These are phyloP conservation scores for Chaetomium cochliodes DNA, from an alignment of 495 filamentous ascomycete species.

Conservation along the genomic window DNA sequence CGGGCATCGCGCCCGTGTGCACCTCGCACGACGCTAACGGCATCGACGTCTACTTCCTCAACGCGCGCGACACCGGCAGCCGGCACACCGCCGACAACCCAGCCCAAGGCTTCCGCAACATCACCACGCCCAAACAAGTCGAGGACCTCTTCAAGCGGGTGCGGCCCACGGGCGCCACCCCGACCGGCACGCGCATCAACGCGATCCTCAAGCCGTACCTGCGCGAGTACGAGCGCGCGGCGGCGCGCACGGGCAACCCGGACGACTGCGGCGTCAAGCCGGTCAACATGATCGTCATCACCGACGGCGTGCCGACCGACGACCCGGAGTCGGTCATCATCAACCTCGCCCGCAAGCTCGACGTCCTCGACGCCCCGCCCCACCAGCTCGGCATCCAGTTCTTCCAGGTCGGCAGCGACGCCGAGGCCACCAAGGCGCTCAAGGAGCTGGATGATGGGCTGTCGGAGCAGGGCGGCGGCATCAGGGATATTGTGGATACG, in stretches of 20 bases:
- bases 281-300: constrained; percentile 90
- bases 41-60: constrained; percentile 94
- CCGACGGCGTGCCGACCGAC: constrained; percentile 83
- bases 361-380: constrained; percentile 69
- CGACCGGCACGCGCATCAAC: constrained; percentile 70
- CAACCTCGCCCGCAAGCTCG: constrained; percentile 58
- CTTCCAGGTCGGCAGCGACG: constrained; percentile 87
- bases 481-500: constrained; percentile 94
- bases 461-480: constrained; percentile 47
- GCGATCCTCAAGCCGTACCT: constrained; percentile 72
- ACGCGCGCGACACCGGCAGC: constrained; percentile 45
- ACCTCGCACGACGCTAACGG: constrained; percentile 80
- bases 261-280: constrained; percentile 63
- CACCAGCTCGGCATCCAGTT: constrained; percentile 96
- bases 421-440: constrained; percentile 60
- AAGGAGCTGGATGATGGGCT: constrained; percentile 78
- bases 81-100: constrained; percentile 20
- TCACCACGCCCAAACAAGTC: constrained; percentile 55
- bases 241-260: constrained; percentile 42
- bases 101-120: constrained; percentile 53
- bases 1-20: constrained; percentile 80
- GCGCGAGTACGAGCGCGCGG: constrained; percentile 36
- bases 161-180: constrained; percentile 64
- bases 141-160: constrained; percentile 66
- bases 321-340: constrained; percentile 67